Evolutionary conservation across 2,329 filamentous ascomycete species (phyloP).

Genomic region (Cladophialophora psammophila): DNA sequence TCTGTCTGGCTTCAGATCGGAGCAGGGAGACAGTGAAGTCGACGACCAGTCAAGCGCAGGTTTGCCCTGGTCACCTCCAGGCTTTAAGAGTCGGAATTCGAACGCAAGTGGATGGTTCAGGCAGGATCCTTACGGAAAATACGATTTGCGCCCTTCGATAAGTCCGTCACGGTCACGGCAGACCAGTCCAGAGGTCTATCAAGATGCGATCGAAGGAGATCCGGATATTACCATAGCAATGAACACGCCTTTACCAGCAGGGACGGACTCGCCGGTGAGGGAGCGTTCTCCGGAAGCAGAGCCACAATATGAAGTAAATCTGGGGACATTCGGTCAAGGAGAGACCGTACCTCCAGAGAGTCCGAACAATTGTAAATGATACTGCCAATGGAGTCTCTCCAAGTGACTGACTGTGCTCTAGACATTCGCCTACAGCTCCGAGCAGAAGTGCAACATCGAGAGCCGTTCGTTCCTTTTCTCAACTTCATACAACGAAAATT

Average conservation of each 20-base stretch:
- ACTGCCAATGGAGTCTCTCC: slow-evolving; percentile 32
- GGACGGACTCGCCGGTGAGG: slow-evolving; percentile 64
- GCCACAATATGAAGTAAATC: slow-evolving; percentile 42
- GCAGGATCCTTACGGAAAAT: slow-evolving; percentile 57
- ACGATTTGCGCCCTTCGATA: slow-evolving; percentile 52
- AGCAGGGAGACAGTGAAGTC: slow-evolving; percentile 52
- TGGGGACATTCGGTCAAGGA: slow-evolving; percentile 30
- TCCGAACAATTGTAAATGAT: slow-evolving; percentile 60
- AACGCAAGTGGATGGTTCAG: slow-evolving; percentile 65
- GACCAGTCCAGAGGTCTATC: slow-evolving; percentile 63
- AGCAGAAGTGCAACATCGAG: slow-evolving; percentile 86
- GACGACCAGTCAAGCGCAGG: slow-evolving; percentile 50
- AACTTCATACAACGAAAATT: slow-evolving; percentile 68
- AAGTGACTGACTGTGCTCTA: slow-evolving; percentile 50
- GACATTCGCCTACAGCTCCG: slow-evolving; percentile 88
- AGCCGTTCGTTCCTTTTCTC: slow-evolving; percentile 79
- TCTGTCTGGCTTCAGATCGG: slow-evolving; percentile 66
- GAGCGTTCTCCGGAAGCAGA: slow-evolving; percentile 63
- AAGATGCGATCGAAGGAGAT: slow-evolving; percentile 61
- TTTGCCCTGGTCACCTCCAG: slow-evolving; percentile 71
- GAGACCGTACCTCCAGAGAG: slow-evolving; percentile 38
- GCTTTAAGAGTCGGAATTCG: slow-evolving; percentile 55
- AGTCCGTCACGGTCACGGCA: slow-evolving; percentile 64
- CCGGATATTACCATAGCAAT: slow-evolving; percentile 60
- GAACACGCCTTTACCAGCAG: slow-evolving; percentile 64